Evolutionary conservation across 495 filamentous ascomycete species (phyloP).

Genomic region (Hypoxylon fragiforme): DNA sequence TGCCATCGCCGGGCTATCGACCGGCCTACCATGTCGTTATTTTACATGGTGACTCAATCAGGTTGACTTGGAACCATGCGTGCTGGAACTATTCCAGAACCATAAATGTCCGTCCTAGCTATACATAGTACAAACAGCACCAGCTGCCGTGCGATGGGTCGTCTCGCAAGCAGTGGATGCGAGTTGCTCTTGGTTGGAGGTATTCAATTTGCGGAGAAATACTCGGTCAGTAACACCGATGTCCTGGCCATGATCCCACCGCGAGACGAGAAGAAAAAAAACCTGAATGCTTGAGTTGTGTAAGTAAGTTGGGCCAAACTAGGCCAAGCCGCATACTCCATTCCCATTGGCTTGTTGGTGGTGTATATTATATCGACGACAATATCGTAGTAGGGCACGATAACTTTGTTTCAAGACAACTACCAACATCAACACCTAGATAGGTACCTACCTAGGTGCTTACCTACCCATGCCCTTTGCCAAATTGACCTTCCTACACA

Average conservation of each 20-base stretch:
- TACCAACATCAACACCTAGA: too few species aligned
- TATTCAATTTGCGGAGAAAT: constrained; percentile 40
- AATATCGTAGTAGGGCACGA: constrained; percentile 7
- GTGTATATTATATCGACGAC: constrained; percentile 11
- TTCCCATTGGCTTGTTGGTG: constrained; percentile 25
- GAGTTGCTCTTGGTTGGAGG: constrained; percentile 28
- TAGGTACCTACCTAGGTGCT: background rate
- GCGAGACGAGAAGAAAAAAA: constrained; percentile 19
- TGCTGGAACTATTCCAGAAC: constrained; percentile 32
- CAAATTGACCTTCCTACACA: constrained; percentile 14
- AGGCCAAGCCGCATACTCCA: too few species aligned
- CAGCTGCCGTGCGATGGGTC: constrained; percentile 28
- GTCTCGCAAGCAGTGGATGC: constrained; percentile 15
- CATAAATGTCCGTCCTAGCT: constrained; percentile 9
- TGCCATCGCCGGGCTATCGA: constrained; percentile 23
- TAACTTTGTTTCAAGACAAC: constrained; percentile 32
- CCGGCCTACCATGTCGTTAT: constrained; percentile 25
- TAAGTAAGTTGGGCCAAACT: too few species aligned
- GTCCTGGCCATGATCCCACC: constrained; percentile 34
- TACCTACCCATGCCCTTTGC: constrained; percentile 20
- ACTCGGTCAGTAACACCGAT: constrained; percentile 38
- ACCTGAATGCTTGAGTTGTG: constrained; percentile 21
- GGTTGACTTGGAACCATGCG: constrained; percentile 3
- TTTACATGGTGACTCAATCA: constrained; percentile 20
- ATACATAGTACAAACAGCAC: constrained; percentile 19